phyloP scores from a whole-genome alignment of 768 basidiomycete species.

The Calocybe indica region DNA sequence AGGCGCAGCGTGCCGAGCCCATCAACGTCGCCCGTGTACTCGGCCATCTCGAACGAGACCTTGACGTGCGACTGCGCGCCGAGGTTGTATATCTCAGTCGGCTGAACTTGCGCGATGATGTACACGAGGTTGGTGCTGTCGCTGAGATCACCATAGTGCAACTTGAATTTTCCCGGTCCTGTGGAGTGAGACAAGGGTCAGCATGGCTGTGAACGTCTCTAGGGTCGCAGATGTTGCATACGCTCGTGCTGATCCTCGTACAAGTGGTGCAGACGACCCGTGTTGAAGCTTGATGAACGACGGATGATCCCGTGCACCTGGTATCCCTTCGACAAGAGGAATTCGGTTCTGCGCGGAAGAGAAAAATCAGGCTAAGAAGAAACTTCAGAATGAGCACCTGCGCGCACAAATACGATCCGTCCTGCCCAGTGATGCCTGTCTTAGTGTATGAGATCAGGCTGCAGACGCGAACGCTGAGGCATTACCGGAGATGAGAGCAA shows the following conservation, averaged over 20 bases:
- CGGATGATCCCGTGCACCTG: slow-evolving; percentile 95
- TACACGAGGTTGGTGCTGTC: slow-evolving; percentile 97
- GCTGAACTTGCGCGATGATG: slow-evolving; percentile 91
- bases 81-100: slow-evolving; percentile 96
- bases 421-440: slow-evolving; percentile 91
- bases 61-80: slow-evolving; percentile 98
- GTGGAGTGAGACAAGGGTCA: not conserved
- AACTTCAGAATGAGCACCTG: slow-evolving; percentile 1
- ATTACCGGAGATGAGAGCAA: slow-evolving; percentile 87
- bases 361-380: slow-evolving; percentile 2
- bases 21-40: slow-evolving; percentile 98
- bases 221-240: slow-evolving; percentile 29
- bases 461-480: slow-evolving; percentile 5
- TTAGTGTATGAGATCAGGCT: not conserved
- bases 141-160: slow-evolving; percentile 90
- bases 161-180: slow-evolving; percentile 74
- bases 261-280: slow-evolving; percentile 88
- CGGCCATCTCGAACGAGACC: slow-evolving; percentile 98
- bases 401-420: slow-evolving; percentile 88
- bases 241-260: slow-evolving; percentile 92
- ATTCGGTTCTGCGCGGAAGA: slow-evolving; percentile 54
- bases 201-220: slow-evolving; percentile 1
- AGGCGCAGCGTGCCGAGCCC: slow-evolving; percentile 92
- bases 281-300: slow-evolving; percentile 97
- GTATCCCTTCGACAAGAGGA: slow-evolving; percentile 83